Percentiles rank a stretch among this genome's conserved stretches.
Evolutionary conservation across 495 filamentous ascomycete genomes (phyloP).

Genomic region (Aspergillus saccharolyticus): DNA sequence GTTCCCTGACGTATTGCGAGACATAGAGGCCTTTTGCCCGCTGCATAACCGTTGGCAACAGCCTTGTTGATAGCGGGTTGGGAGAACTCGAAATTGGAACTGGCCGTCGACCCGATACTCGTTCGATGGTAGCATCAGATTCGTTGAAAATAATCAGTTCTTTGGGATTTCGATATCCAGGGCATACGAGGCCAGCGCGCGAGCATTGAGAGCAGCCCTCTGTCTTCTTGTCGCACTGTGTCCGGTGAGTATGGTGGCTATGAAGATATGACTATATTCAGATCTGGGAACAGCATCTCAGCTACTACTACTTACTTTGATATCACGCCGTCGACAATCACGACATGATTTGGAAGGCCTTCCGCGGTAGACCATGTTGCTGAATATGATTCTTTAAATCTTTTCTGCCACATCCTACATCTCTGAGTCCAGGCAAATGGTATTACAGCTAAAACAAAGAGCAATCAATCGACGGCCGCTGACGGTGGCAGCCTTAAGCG

Average conservation of each 20-base stretch:
- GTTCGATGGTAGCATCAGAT: background rate
- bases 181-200: background rate
- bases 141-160: conserved; percentile 5
- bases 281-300: background rate
- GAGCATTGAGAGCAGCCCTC: conserved; percentile 6
- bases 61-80: background rate
- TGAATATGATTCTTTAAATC: no score
- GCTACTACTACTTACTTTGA: background rate
- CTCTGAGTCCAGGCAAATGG: no score
- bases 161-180: background rate
- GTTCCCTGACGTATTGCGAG: conserved; percentile 1
- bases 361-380: conserved; percentile 7
- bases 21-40: conserved; percentile 4
- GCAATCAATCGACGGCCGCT: no score
- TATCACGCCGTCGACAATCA: conserved; percentile 7
- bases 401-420: no score
- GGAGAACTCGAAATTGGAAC: background rate
- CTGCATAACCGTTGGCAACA: background rate
- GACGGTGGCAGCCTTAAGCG: no score
- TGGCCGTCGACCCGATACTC: background rate
- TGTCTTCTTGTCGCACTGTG: conserved; percentile 8
- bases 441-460: no score
- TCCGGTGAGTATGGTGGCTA: background rate
- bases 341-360: conserved; percentile 6
- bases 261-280: no score